Percentiles rank a stretch among this genome's conserved stretches.
Evolutionary conservation across 2,329 filamentous ascomycete species (phyloP).

Genomic region (Ophidiomyces ophidiicola): DNA sequence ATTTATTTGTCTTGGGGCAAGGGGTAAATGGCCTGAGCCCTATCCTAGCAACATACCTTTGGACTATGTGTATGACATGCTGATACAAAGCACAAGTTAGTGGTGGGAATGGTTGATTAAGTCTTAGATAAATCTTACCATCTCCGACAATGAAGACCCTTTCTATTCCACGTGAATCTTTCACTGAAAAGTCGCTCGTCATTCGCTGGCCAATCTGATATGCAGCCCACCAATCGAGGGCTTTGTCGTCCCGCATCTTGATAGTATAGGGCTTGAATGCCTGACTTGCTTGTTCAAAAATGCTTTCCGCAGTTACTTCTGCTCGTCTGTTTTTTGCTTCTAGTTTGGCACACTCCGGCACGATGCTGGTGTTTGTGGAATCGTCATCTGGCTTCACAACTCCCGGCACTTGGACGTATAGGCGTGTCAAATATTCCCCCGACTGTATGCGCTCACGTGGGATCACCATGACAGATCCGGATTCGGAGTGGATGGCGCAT

Average conservation of each 20-base stretch:
- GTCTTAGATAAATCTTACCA: slow-evolving; percentile 21
- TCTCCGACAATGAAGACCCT: slow-evolving; percentile 65
- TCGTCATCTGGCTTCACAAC: slow-evolving; percentile 22
- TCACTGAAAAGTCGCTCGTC: slow-evolving; percentile 46
- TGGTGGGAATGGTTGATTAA: background rate
- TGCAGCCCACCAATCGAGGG: slow-evolving; percentile 51
- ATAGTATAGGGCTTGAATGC: slow-evolving; percentile 51
- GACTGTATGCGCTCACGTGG: slow-evolving; percentile 51
- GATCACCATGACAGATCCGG: slow-evolving; percentile 70
- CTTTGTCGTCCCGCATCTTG: slow-evolving; percentile 1
- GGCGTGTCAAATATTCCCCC: slow-evolving; percentile 56
- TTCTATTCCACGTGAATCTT: slow-evolving; percentile 55
- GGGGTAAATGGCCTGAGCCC: background rate
- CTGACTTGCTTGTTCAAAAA: slow-evolving; percentile 50
- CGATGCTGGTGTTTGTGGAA: slow-evolving; percentile 3
- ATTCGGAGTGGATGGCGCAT: slow-evolving; percentile 61
- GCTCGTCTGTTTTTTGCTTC: slow-evolving; percentile 41
- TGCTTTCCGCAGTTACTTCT: slow-evolving; percentile 51
- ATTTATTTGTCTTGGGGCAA: background rate
- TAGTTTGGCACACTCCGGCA: slow-evolving; percentile 30
- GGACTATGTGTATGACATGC: slow-evolving; percentile 71
- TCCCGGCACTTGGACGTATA: slow-evolving; percentile 41
- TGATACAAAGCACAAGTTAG: slow-evolving; percentile 13
- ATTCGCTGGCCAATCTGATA: slow-evolving; percentile 58
- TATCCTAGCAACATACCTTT: slow-evolving; percentile 34